phyloP scores from a whole-genome alignment of 371 early-diverging fungal species.

The Mortierella sp. region DNA sequence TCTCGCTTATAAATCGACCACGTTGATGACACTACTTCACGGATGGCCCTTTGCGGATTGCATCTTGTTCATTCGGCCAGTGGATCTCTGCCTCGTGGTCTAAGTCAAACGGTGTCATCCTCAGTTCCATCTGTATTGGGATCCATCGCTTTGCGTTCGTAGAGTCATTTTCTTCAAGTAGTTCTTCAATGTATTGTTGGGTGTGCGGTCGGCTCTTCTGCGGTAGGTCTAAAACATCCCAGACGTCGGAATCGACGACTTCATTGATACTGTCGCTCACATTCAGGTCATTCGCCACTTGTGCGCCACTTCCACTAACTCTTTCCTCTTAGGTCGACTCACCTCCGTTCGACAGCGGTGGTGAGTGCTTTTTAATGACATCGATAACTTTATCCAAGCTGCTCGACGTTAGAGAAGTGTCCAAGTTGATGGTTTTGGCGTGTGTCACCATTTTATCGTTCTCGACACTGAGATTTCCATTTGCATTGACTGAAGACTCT shows the following conservation, averaged over 20 bases:
- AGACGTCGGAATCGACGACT: slow-evolving; percentile 12
- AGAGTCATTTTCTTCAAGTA: not conserved
- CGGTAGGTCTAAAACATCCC: slow-evolving; percentile 25
- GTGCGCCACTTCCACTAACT: not conserved
- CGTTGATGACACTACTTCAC: slow-evolving; percentile 4
- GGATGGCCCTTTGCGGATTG: not conserved
- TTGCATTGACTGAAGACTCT: not conserved
- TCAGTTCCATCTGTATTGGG: not conserved
- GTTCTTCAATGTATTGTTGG: slow-evolving; percentile 9
- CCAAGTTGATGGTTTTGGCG: too few species aligned
- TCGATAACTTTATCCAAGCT: slow-evolving; percentile 12
- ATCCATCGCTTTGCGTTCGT: not conserved
- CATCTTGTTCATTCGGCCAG: slow-evolving; percentile 31
- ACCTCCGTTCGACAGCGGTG: not conserved
- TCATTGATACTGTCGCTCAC: slow-evolving; percentile 17
- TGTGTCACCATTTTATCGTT: not conserved
- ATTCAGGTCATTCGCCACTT: slow-evolving; percentile 15
- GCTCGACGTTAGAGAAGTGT: not conserved
- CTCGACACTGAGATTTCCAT: not conserved
- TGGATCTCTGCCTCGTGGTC: slow-evolving; percentile 36
- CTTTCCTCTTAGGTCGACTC: not conserved
- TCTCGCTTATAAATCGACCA: not conserved
- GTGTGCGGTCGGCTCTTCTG: not conserved
- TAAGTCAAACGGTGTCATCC: not conserved
- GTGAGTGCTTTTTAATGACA: not conserved